A percentile compares a stretch with the other conserved stretches of the same genome.
phyloP scores from a whole-genome alignment of 1,139 yeast genomes.

The Pneumocystis canis region DNA sequence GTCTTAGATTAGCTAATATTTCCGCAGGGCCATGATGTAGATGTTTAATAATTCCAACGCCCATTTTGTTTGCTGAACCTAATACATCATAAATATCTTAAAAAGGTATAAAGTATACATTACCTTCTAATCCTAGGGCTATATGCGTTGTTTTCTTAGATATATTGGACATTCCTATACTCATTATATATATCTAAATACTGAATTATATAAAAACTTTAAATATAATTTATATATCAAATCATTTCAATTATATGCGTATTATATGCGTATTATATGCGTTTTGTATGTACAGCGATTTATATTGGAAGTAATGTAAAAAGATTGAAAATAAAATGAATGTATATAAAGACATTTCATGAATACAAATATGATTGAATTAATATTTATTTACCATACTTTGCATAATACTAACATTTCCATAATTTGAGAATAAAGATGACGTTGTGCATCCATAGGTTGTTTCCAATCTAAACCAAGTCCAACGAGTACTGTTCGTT shows the following conservation, averaged over 20 bases:
- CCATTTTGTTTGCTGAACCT: conserved; percentile 92
- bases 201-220: too few relatives aligned
- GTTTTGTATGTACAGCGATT: neutral
- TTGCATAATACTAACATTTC: neutral
- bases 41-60: conserved; percentile 82
- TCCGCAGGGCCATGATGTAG: conserved; percentile 43
- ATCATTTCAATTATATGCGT: too few relatives aligned
- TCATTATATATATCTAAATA: too few relatives aligned
- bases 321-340: neutral
- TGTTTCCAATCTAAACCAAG: neutral
- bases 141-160: neutral
- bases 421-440: neutral
- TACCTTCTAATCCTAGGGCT: neutral
- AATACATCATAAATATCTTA: neutral
- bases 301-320: neutral
- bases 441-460: neutral
- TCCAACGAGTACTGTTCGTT: neutral
- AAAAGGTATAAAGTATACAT: neutral
- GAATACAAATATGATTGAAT: too few relatives aligned
- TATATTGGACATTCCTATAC: neutral
- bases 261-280: neutral
- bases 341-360: too few relatives aligned
- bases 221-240: too few relatives aligned
- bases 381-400: neutral
- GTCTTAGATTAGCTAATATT: conserved; percentile 75